A percentile compares a stretch with the other conserved stretches of the same genome.
These are phyloP conservation scores for Diutina siamensis DNA, from an alignment of 1,139 yeast genomes.

Conservation along the genomic window DNA sequence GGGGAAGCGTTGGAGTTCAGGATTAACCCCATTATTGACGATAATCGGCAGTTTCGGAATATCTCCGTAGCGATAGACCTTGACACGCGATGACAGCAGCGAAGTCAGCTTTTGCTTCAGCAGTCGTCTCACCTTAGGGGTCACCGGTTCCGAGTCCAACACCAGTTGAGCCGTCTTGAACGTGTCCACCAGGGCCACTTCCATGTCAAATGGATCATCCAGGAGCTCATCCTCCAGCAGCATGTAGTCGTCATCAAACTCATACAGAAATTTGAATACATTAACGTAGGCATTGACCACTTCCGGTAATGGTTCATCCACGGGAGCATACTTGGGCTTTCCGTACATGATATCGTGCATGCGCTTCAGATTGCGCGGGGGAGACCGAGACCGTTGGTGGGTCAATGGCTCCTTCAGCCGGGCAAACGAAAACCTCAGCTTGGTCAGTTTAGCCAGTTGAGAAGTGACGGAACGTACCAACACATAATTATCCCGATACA, in stretches of 20 bases:
- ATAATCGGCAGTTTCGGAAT: not conserved
- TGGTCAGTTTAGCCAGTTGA: not conserved
- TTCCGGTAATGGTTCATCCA: not conserved
- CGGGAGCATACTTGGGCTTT: not conserved
- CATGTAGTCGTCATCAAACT: slow-evolving; percentile 1
- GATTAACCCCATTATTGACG: not conserved
- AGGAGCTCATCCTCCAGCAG: not conserved
- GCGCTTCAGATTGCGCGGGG: slow-evolving; percentile 4
- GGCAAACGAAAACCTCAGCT: not conserved
- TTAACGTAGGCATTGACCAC: slow-evolving; percentile 5
- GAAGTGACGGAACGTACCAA: not conserved
- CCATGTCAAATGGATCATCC: not conserved
- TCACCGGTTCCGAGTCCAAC: not conserved
- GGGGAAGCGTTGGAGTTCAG: slow-evolving; percentile 2
- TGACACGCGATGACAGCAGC: not conserved
- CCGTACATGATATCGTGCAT: slow-evolving; percentile 5
- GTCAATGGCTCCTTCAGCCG: not conserved
- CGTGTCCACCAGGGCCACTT: not conserved
- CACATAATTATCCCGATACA: slow-evolving; percentile 4
- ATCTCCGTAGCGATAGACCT: not conserved
- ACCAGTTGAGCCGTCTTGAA: slow-evolving; percentile 3
- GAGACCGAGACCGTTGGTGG: not conserved
- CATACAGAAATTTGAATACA: not conserved
- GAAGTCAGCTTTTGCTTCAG: not conserved
- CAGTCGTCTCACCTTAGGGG: not conserved